Evolutionary conservation across 768 basidiomycete genomes (phyloP).

Genomic region (Kwoniella dendrophila): DNA sequence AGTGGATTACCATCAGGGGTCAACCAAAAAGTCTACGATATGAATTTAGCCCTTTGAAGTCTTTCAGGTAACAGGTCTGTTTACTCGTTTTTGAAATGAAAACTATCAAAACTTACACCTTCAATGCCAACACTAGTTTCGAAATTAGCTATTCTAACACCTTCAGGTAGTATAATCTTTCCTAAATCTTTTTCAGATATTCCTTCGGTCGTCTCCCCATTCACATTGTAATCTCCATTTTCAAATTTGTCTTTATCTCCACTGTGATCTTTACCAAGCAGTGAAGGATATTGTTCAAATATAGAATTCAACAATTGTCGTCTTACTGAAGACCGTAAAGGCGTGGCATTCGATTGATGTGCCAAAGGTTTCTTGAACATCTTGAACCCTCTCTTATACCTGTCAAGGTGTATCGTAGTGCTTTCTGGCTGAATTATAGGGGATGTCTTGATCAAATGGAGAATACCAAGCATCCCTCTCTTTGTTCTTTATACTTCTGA

Average conservation of each 20-base stretch:
- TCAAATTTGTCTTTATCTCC: neutral
- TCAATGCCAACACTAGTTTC: slow-evolving; percentile 46
- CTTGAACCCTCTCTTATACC: too few relatives aligned
- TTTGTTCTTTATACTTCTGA: too few relatives aligned
- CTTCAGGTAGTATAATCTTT: slow-evolving; percentile 46
- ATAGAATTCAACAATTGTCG: slow-evolving; percentile 45
- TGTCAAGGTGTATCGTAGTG: too few relatives aligned
- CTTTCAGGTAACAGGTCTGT: neutral
- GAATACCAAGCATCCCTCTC: too few relatives aligned
- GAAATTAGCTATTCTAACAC: slow-evolving; percentile 35
- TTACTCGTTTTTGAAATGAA: neutral
- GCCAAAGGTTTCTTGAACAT: slow-evolving; percentile 55
- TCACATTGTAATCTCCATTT: neutral
- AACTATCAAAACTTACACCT: slow-evolving; percentile 35
- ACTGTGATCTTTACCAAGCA: slow-evolving; percentile 4
- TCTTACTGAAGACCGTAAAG: slow-evolving; percentile 48
- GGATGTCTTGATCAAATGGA: too few relatives aligned
- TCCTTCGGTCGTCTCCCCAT: neutral
- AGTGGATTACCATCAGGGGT: slow-evolving; percentile 43
- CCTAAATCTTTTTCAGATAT: slow-evolving; percentile 39
- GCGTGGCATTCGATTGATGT: slow-evolving; percentile 48
- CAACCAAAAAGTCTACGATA: slow-evolving; percentile 36
- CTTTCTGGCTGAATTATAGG: too few relatives aligned
- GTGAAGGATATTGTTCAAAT: slow-evolving; percentile 38
- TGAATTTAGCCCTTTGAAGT: neutral